phyloP scores from a whole-genome alignment of 129 eudicot genomes.

The Apium graveolens region DNA sequence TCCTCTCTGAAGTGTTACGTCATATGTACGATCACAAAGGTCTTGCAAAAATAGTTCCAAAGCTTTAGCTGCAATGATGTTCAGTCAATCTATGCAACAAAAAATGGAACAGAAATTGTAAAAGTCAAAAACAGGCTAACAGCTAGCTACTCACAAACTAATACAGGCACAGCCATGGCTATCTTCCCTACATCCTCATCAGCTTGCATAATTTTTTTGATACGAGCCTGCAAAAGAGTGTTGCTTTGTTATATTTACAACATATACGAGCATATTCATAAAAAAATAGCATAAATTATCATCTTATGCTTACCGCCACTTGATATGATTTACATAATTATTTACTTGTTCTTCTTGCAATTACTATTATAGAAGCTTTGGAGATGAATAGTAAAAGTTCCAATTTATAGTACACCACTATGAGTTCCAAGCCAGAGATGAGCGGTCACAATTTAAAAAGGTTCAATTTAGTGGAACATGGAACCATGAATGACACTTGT shows the following conservation, averaged over 20 bases:
- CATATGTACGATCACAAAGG: slow-evolving; percentile 85
- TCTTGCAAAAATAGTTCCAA: slow-evolving; percentile 87
- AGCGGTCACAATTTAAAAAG: neutral
- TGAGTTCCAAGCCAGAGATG: neutral
- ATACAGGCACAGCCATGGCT: slow-evolving; percentile 88
- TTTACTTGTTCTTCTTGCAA: neutral
- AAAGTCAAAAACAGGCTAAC: neutral
- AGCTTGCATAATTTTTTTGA: slow-evolving; percentile 90
- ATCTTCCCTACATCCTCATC: slow-evolving; percentile 93
- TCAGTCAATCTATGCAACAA: slow-evolving; percentile 1
- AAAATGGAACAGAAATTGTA: neutral
- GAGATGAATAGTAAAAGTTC: neutral
- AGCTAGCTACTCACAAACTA: slow-evolving; percentile 64
- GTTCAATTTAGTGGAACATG: neutral
- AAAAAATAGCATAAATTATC: neutral
- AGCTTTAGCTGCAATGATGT: slow-evolving; percentile 68
- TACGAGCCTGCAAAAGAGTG: slow-evolving; percentile 54
- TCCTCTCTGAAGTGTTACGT: slow-evolving; percentile 67
- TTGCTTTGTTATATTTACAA: neutral
- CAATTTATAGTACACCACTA: neutral
- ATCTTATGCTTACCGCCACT: neutral
- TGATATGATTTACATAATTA: neutral
- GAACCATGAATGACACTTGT: neutral
- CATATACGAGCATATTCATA: slow-evolving; percentile 4
- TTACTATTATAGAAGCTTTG: neutral